Evolutionary conservation across 2,329 filamentous ascomycete genomes (phyloP).

Genomic region (Xylaria sp.): DNA sequence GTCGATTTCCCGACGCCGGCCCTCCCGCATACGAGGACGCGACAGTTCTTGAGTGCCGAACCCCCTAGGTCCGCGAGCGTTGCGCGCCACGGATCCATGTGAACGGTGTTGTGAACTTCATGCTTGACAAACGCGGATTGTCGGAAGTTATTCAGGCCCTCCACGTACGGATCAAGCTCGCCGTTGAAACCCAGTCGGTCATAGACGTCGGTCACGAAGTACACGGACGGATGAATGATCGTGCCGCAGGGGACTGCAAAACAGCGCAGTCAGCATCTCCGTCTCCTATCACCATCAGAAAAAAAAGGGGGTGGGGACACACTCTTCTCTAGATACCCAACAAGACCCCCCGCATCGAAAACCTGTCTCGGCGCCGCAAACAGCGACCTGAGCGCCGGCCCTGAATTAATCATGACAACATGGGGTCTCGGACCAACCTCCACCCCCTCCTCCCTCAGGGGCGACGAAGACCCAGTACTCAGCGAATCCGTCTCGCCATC

Average conservation of each 20-base stretch:
- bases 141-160: slow-evolving; percentile 20
- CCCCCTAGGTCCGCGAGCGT: slow-evolving; percentile 18
- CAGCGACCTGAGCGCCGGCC: slow-evolving; percentile 16
- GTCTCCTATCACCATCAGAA: background rate
- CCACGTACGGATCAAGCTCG: slow-evolving; percentile 15
- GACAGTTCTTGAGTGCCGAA: slow-evolving; percentile 18
- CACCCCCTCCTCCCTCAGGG: slow-evolving; percentile 8
- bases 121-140: slow-evolving; percentile 15
- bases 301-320: background rate
- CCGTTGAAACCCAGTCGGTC: slow-evolving; percentile 19
- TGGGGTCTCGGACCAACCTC: slow-evolving; percentile 20
- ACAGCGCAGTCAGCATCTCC: slow-evolving; percentile 2
- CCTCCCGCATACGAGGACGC: slow-evolving; percentile 28
- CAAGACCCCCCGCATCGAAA: slow-evolving; percentile 16
- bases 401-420: slow-evolving; percentile 20
- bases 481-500: slow-evolving; percentile 23
- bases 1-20: slow-evolving; percentile 29
- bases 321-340: slow-evolving; percentile 21
- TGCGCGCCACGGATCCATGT: slow-evolving; percentile 22
- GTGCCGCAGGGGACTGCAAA: slow-evolving; percentile 20
- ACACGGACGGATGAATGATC: slow-evolving; percentile 25
- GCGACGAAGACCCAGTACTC: slow-evolving; percentile 1
- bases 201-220: slow-evolving; percentile 22
- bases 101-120: slow-evolving; percentile 12
- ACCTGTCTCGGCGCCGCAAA: slow-evolving; percentile 18